Conservation (phyloP, 441 rosid species). For the Pelargonium australe region DNA sequence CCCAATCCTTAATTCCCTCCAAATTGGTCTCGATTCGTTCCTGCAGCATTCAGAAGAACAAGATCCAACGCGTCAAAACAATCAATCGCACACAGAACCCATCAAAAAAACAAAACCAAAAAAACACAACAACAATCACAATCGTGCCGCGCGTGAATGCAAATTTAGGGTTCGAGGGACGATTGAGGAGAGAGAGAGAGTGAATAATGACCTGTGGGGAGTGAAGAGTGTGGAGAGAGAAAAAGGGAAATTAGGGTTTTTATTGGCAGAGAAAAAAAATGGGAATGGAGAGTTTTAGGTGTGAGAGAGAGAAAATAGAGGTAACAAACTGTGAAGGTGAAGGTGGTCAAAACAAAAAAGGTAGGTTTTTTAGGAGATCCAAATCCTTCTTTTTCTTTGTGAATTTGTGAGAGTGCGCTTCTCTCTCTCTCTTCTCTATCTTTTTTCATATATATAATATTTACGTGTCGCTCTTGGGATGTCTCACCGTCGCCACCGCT, state of each 20-base stretch:
- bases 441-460: neutral
- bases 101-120: neutral
- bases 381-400: slow-evolving; percentile 20
- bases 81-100: neutral
- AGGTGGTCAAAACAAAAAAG: slow-evolving; percentile 39
- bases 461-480: neutral
- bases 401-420: neutral
- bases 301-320: slow-evolving; percentile 8
- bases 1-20: slow-evolving; percentile 30
- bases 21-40: neutral
- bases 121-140: neutral
- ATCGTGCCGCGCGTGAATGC: too few species aligned
- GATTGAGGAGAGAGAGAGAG: slow-evolving; percentile 11
- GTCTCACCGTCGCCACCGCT: too few species aligned
- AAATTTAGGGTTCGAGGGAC: neutral
- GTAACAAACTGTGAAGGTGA: slow-evolving; percentile 28
- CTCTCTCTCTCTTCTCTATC: slow-evolving; percentile 7
- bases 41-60: slow-evolving; percentile 19
- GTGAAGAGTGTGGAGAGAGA: slow-evolving; percentile 12
- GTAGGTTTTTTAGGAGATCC: slow-evolving; percentile 49
- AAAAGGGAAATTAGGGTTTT: slow-evolving; percentile 35
- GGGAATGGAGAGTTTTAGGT: neutral
- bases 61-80: slow-evolving; percentile 17
- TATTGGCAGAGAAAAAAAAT: slow-evolving; percentile 26
- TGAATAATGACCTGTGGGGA: slow-evolving; percentile 5